phyloP scores from a whole-genome alignment of 106 monocot genomes.

The Dendrobium huoshanense region DNA sequence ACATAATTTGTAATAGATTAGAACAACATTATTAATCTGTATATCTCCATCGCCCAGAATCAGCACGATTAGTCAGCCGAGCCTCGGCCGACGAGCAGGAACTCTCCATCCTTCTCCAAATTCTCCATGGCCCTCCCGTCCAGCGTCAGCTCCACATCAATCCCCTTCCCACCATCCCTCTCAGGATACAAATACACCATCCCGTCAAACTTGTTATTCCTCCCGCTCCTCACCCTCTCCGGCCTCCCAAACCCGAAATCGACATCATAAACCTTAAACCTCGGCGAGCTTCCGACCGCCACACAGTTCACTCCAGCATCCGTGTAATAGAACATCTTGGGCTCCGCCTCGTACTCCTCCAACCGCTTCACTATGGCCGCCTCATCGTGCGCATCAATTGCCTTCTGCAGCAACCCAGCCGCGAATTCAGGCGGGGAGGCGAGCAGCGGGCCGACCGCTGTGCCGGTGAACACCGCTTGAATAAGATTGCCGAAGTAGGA shows the following conservation, averaged over 20 bases:
- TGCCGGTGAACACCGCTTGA: slow-evolving; percentile 77
- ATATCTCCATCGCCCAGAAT: too few relatives aligned
- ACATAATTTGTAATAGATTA: too few relatives aligned
- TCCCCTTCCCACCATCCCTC: slow-evolving; percentile 46
- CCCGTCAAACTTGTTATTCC: slow-evolving; percentile 95
- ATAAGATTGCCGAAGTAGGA: slow-evolving; percentile 86
- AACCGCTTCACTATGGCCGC: slow-evolving; percentile 48
- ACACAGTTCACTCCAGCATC: slow-evolving; percentile 84
- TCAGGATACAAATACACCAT: slow-evolving; percentile 86
- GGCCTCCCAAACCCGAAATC: slow-evolving; percentile 91
- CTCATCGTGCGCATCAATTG: slow-evolving; percentile 54
- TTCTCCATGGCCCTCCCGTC: slow-evolving; percentile 62
- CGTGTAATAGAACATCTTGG: slow-evolving; percentile 89
- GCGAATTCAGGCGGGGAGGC: slow-evolving; percentile 30
- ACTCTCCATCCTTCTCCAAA: slow-evolving; percentile 62
- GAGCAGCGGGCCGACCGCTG: slow-evolving; percentile 49
- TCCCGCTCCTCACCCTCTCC: slow-evolving; percentile 77
- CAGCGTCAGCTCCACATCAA: slow-evolving; percentile 85
- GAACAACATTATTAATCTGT: too few relatives aligned
- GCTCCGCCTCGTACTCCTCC: slow-evolving; percentile 74
- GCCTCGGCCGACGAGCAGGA: slow-evolving; percentile 5
- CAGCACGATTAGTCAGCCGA: too few relatives aligned
- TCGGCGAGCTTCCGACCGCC: slow-evolving; percentile 88
- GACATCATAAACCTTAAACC: slow-evolving; percentile 82
- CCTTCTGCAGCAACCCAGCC: slow-evolving; percentile 50